Evolutionary conservation across 1,139 yeast genomes (phyloP).

Genomic region (Waltiozyma sp.): DNA sequence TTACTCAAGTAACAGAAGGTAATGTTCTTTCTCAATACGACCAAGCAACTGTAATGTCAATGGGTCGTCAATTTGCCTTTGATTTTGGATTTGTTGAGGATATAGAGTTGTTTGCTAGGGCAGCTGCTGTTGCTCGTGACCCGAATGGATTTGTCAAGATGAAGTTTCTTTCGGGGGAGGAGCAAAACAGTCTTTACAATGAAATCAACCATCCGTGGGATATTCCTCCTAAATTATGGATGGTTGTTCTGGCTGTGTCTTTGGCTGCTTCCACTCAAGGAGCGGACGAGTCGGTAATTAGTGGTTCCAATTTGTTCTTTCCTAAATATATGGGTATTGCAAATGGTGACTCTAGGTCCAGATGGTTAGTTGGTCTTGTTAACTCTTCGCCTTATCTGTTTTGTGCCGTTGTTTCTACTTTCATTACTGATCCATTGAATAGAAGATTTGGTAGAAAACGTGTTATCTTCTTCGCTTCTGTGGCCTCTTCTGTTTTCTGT

Average conservation of each 20-base stretch:
- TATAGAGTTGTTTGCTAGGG: slow-evolving; percentile 19
- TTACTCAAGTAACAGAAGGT: slow-evolving; percentile 17
- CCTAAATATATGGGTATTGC: slow-evolving; percentile 29
- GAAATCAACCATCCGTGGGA: slow-evolving; percentile 25
- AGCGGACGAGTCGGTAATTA: slow-evolving; percentile 33
- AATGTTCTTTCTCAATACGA: slow-evolving; percentile 56
- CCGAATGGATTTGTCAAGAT: slow-evolving; percentile 13
- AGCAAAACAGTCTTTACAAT: slow-evolving; percentile 35
- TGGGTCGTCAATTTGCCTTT: slow-evolving; percentile 62
- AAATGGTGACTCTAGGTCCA: slow-evolving; percentile 32
- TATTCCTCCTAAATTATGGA: slow-evolving; percentile 11
- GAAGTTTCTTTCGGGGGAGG: slow-evolving; percentile 6
- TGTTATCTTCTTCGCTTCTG: slow-evolving; percentile 36
- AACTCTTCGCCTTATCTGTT: slow-evolving; percentile 44
- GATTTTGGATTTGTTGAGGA: slow-evolving; percentile 44
- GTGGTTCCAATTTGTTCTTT: slow-evolving; percentile 42
- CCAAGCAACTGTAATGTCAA: slow-evolving; percentile 52
- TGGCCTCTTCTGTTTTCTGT: slow-evolving; percentile 35
- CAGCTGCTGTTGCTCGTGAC: slow-evolving; percentile 20
- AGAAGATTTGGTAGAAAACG: slow-evolving; percentile 33
- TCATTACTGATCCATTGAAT: slow-evolving; percentile 34
- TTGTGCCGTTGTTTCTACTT: slow-evolving; percentile 36
- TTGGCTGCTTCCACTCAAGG: slow-evolving; percentile 23
- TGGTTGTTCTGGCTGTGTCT: slow-evolving; percentile 19
- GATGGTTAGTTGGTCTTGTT: slow-evolving; percentile 46